These are phyloP conservation scores for Halophytophthora polymorphica DNA, from an alignment of 352 stramenopile genomes.

Conservation along the genomic window DNA sequence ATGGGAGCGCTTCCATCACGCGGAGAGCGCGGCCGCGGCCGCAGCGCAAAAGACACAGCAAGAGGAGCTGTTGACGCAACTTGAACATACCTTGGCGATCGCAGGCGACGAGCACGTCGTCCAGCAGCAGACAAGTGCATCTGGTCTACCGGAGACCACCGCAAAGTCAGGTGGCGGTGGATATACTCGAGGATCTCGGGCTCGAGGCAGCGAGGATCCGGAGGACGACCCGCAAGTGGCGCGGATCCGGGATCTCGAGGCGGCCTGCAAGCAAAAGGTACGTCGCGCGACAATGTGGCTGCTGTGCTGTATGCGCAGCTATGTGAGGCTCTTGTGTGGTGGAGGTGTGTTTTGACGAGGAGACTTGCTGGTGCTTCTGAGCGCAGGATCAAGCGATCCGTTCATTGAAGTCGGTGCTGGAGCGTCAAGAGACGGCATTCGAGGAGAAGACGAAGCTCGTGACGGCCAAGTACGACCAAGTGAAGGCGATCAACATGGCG, in stretches of 20 bases:
- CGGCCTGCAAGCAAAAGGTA: constrained; percentile 74
- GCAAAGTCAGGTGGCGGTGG: constrained; percentile 11
- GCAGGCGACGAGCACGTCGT: constrained; percentile 26
- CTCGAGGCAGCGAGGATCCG: constrained; percentile 10
- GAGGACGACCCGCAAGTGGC: constrained; percentile 24
- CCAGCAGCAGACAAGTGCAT: constrained; percentile 6
- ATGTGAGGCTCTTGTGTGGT: no score
- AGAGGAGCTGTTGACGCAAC: constrained; percentile 47
- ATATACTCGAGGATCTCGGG: constrained; percentile 9
- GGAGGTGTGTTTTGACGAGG: background rate
- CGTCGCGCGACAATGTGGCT: no score
- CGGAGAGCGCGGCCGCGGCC: constrained; percentile 34
- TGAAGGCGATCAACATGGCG: constrained; percentile 77
- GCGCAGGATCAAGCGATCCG: constrained; percentile 62
- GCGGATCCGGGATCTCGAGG: constrained; percentile 64
- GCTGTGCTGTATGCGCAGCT: no score
- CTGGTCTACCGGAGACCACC: constrained; percentile 4
- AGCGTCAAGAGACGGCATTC: constrained; percentile 62
- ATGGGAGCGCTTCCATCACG: constrained; percentile 57
- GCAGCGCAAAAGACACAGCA: constrained; percentile 39
- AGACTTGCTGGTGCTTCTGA: background rate
- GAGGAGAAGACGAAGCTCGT: constrained; percentile 71
- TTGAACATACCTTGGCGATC: constrained; percentile 43
- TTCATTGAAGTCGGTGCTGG: constrained; percentile 59
- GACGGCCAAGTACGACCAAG: constrained; percentile 73